A percentile compares a stretch with the other conserved stretches of the same genome.
Conservation (phyloP, 805 yeast species). For the Wickerhamomyces mucosus region DNA sequence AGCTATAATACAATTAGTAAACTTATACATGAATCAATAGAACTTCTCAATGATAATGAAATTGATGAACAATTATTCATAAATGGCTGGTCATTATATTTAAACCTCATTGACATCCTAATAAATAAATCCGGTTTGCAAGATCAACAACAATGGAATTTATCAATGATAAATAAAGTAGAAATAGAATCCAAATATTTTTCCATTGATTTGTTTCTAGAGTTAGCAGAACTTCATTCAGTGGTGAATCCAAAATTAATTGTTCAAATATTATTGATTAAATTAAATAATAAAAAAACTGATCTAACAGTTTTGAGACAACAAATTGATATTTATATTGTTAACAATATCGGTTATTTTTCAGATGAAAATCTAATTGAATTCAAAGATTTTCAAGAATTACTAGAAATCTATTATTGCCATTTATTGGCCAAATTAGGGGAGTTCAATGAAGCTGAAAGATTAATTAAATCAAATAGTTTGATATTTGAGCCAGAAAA, state of each 20-base stretch:
- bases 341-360: constrained; percentile 5
- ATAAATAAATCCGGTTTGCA: constrained; percentile 7
- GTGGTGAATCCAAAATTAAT: constrained; percentile 15
- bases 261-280: constrained; percentile 13
- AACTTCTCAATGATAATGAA: constrained; percentile 5
- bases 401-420: constrained; percentile 16
- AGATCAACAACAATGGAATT: constrained; percentile 1
- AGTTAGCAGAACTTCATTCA: constrained; percentile 5
- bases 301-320: constrained; percentile 11
- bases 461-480: constrained; percentile 12
- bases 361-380: constrained; percentile 1
- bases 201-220: constrained; percentile 10
- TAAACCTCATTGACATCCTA: constrained; percentile 19
- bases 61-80: constrained; percentile 10
- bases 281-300: constrained; percentile 12
- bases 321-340: constrained; percentile 15
- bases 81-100: constrained; percentile 18
- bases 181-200: constrained; percentile 3
- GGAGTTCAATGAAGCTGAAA: constrained; percentile 14
- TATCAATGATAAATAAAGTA: constrained; percentile 1
- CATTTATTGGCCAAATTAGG: constrained; percentile 14
- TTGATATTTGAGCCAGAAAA: constrained; percentile 8
- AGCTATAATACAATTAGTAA: constrained; percentile 5
- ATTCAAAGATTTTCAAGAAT: constrained; percentile 9
- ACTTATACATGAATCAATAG: constrained; percentile 6